These are phyloP conservation scores for Rhodotorula sp. DNA, from an alignment of 1,284 basidiomycete genomes.

Conservation along the genomic window DNA sequence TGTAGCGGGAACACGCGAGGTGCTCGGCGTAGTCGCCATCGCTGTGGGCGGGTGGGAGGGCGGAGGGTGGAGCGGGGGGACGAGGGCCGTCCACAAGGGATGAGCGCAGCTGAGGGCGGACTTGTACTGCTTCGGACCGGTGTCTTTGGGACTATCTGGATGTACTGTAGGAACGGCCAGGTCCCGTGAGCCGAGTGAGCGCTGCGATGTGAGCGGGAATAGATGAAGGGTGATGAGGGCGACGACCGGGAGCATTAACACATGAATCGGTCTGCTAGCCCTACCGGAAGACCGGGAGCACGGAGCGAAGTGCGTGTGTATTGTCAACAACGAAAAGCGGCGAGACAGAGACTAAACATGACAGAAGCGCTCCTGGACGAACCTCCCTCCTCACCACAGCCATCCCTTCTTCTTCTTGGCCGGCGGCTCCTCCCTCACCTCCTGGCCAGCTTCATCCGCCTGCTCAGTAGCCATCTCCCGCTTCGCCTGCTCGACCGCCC, in stretches of 20 bases:
- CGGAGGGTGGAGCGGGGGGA: neutral
- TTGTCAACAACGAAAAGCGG: neutral
- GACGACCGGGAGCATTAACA: no score
- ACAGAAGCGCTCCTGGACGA: neutral
- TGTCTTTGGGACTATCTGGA: no score
- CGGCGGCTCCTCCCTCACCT: neutral
- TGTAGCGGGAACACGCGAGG: neutral
- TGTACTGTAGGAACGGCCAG: no score
- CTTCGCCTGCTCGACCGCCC: slow-evolving; percentile 7
- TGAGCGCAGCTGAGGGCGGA: neutral
- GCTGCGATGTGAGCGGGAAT: no score
- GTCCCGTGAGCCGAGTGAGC: no score
- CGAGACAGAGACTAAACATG: neutral
- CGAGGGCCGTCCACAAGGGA: neutral
- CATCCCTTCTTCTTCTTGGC: slow-evolving; percentile 29
- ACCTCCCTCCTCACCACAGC: slow-evolving; percentile 16
- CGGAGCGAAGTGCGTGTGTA: no score
- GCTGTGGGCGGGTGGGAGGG: no score
- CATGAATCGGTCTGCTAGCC: no score
- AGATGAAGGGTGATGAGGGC: no score
- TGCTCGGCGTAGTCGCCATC: neutral
- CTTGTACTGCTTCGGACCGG: no score
- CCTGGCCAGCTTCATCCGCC: neutral
- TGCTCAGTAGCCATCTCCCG: neutral
- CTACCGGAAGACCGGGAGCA: no score